phyloP scores from a whole-genome alignment of 805 yeast species.

The Brettanomyces sp. region DNA sequence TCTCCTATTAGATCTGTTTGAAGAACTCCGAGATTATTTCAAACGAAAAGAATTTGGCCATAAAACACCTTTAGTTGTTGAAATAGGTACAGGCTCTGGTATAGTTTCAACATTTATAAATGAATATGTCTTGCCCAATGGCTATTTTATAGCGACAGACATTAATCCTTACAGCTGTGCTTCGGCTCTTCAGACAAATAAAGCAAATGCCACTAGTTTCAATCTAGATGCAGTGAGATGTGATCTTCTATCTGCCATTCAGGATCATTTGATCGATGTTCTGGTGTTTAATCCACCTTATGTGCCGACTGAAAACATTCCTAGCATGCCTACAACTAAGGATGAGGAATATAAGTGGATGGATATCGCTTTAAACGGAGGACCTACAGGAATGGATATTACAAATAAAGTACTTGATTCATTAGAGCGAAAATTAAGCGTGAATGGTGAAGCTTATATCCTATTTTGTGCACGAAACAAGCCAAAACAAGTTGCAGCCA shows the following conservation, averaged over 20 bases:
- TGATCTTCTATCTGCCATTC: constrained; percentile 44
- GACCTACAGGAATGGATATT: constrained; percentile 81
- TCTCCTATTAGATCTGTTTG: constrained; percentile 72
- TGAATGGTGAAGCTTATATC: constrained; percentile 71
- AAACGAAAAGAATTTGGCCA: constrained; percentile 15
- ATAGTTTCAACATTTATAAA: constrained; percentile 73
- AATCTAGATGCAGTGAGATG: constrained; percentile 45
- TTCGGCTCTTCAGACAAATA: constrained; percentile 36
- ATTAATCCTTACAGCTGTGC: constrained; percentile 70
- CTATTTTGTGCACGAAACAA: constrained; percentile 86
- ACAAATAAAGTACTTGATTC: constrained; percentile 55
- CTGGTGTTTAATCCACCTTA: constrained; percentile 93
- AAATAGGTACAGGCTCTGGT: constrained; percentile 91
- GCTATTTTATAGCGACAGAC: constrained; percentile 63
- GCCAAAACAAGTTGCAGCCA: constrained; percentile 50
- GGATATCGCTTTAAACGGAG: constrained; percentile 86
- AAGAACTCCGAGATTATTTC: constrained; percentile 38
- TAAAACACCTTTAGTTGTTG: constrained; percentile 51
- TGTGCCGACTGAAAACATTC: constrained; percentile 80
- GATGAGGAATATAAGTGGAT: constrained; percentile 51
- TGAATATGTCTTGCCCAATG: constrained; percentile 42
- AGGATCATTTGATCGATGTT: constrained; percentile 46
- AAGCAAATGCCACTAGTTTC: constrained; percentile 11
- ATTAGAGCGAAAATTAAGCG: constrained; percentile 44
- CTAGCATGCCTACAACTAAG: constrained; percentile 37